Conservation (phyloP, 2,329 filamentous ascomycete species). For the Ophiostoma quercus region DNA sequence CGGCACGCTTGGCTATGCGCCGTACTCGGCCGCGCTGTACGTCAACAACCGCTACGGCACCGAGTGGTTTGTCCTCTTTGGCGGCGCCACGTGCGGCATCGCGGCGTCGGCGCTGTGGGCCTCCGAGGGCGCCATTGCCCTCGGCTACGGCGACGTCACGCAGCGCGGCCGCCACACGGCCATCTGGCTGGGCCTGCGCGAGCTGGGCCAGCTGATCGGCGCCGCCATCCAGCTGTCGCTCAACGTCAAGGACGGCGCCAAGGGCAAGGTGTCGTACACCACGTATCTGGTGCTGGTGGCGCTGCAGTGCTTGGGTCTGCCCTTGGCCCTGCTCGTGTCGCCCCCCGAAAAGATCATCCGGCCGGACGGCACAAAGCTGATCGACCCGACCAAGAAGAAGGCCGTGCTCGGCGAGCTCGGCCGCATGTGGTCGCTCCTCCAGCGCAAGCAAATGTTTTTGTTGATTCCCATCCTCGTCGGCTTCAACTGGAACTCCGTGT, state of each 20-base stretch:
- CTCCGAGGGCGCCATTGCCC: conserved; percentile 10
- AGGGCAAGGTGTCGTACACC: conserved; percentile 11
- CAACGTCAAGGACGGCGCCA: conserved; percentile 6
- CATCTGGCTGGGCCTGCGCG: conserved; percentile 16
- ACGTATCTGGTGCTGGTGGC: conserved; percentile 8
- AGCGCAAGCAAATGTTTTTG: conserved; percentile 13
- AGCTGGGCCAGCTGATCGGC: conserved; percentile 15
- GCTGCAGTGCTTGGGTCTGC: conserved; percentile 13
- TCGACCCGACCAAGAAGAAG: conserved; percentile 16
- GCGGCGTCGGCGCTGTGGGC: conserved; percentile 11
- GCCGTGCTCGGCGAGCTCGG: conserved; percentile 13
- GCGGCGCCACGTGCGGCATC: conserved; percentile 12
- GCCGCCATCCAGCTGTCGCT: conserved; percentile 14
- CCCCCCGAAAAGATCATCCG: conserved; percentile 11
- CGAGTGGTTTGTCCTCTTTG: conserved; percentile 15
- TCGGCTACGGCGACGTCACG: conserved; percentile 10
- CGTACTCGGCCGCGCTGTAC: conserved; percentile 4
- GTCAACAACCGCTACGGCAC: conserved; percentile 16
- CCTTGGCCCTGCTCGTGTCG: conserved; percentile 12
- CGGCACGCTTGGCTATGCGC: conserved; percentile 12
- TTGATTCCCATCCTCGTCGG: conserved; percentile 5
- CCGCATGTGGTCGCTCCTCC: conserved; percentile 4
- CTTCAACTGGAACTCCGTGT: conserved; percentile 12
- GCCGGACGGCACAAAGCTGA: neutral
- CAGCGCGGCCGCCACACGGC: conserved; percentile 11